Conservation (phyloP, 106 monocot species). For the Agapanthus africanus region DNA sequence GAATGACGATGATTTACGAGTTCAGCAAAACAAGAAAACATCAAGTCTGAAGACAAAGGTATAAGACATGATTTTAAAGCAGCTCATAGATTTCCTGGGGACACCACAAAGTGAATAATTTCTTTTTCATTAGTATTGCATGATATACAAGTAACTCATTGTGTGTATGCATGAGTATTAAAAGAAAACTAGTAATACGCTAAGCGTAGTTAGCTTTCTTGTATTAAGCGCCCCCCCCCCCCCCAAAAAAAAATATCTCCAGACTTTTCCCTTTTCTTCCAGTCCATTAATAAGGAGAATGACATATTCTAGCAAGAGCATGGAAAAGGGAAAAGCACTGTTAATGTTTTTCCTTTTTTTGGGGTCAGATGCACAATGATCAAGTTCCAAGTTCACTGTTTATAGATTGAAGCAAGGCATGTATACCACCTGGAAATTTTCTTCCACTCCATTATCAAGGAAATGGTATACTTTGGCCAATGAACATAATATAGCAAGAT, state of each 20-base stretch:
- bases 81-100: not conserved
- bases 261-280: not conserved
- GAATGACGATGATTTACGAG: not conserved
- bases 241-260: not conserved
- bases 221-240: not conserved
- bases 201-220: not conserved
- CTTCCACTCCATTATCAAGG: not conserved
- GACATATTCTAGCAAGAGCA: no score
- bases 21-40: not conserved
- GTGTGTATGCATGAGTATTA: not conserved
- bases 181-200: not conserved
- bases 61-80: not conserved
- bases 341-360: no score
- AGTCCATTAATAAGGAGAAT: no score
- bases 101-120: not conserved
- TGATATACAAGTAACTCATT: not conserved
- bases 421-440: no score
- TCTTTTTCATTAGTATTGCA: not conserved
- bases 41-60: not conserved
- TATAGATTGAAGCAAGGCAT: no score
- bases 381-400: no score
- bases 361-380: no score
- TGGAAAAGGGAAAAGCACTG: no score
- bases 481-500: not conserved
- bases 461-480: no score